Conservation (phyloP, 2,329 filamentous ascomycete species). For the Aspergillus vadensis region DNA sequence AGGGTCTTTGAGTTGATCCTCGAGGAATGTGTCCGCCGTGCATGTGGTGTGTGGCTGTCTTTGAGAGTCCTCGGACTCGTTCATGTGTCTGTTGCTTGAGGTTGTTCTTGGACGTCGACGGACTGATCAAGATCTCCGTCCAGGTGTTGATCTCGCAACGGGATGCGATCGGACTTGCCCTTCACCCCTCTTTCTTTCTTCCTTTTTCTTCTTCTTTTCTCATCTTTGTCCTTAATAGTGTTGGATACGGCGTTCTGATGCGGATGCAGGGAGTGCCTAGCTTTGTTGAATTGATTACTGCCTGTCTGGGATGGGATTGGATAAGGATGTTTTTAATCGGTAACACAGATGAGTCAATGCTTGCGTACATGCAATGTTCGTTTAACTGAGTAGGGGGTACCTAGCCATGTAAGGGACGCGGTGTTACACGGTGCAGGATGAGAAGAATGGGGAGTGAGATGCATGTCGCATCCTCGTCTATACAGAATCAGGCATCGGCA, state of each 20-base stretch:
- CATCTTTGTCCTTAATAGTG: not conserved
- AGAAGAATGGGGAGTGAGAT: no score
- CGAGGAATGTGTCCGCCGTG: not conserved
- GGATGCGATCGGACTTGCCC: not conserved
- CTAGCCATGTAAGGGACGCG: not conserved
- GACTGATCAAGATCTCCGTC: not conserved
- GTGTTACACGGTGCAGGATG: not conserved
- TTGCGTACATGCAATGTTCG: not conserved
- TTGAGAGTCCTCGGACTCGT: not conserved
- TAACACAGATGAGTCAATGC: not conserved
- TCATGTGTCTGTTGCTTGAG: slow-evolving; percentile 9
- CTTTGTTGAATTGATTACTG: not conserved
- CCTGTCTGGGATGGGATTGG: not conserved
- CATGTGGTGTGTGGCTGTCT: not conserved
- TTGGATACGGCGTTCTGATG: slow-evolving; percentile 2
- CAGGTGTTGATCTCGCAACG: slow-evolving; percentile 8
- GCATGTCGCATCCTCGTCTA: not conserved
- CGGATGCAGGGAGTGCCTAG: not conserved
- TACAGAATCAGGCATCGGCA: not conserved
- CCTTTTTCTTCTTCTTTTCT: not conserved
- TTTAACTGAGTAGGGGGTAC: not conserved
- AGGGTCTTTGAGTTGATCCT: not conserved
- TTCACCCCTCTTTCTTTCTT: not conserved
- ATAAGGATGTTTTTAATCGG: not conserved
- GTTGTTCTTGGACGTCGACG: slow-evolving; percentile 6